Evolutionary conservation across 257 asterid species (phyloP), one percentile per base, ranked within the genome.

Genomic region (Nyctanthes arbortristis): DNA sequence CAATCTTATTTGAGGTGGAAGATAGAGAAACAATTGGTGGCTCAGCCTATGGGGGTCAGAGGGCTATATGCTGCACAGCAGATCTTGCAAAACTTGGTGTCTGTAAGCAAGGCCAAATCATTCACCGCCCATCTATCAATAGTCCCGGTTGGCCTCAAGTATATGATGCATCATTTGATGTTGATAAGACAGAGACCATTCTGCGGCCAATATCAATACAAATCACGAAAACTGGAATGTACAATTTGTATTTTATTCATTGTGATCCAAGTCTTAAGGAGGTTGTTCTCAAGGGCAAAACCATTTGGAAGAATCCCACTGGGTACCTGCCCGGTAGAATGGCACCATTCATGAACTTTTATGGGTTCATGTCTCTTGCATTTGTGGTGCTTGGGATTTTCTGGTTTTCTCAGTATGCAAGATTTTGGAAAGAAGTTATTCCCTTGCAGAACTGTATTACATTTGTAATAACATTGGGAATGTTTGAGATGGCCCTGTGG

Each of bases 271-370:
- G 79, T 54, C 96, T 94, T 55, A 91, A 84, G 70, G 92, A 89
- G 35, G 83, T 89, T 64, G 73, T 54, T 65, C 82, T 91, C 30
- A 85, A 84, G 45, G 99, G 99, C 52, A 89, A 83, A 86, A 86
- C 97, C 40, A 86, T 94, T 34, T 94, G 99, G 99, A 94, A 91
- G 82, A 94, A 94, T 63, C 97, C 97, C 16, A 78, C 82, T 4
- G 99, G 99, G 61, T 94, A 88, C 78, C 81, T 94, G 36, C 99
- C 98, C 31, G 99, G 99, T 68, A 84, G 99, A 77, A 94, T 94
- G 99, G 96, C 99, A 33, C 99, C 99, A 1, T 87, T 94, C 56
- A 86, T 81, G 99, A 86, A 82, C 54, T 94, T 91, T 78, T 94
- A 84, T 33, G 93, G 97, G 60, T 79, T 84, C 77, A 89, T 94